Conservation (phyloP, 768 basidiomycete genomes). For the Termitomyces titanicus region DNA sequence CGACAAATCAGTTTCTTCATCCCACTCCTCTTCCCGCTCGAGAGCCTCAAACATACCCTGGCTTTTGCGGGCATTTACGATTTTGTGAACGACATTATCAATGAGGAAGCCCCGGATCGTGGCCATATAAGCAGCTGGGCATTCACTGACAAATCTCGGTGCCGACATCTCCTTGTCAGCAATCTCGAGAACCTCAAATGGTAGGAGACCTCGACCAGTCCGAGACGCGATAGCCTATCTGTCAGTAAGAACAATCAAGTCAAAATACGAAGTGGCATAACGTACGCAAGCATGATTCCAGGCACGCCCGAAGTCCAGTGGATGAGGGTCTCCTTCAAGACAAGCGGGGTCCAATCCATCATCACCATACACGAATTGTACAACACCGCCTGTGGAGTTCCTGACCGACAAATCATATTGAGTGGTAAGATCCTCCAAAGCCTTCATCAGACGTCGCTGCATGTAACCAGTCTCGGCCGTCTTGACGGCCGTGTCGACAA, state of each 20-base stretch:
- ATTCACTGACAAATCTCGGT: constrained; percentile 62
- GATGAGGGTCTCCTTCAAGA: constrained; percentile 92
- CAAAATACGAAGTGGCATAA: not conserved
- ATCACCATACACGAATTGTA: constrained; percentile 96
- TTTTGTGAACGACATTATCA: constrained; percentile 57
- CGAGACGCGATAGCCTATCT: constrained; percentile 61
- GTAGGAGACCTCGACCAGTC: constrained; percentile 64
- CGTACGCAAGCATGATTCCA: constrained; percentile 70
- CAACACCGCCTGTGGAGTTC: constrained; percentile 91
- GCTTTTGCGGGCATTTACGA: constrained; percentile 63
- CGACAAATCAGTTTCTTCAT: constrained; percentile 70
- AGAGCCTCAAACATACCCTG: constrained; percentile 85
- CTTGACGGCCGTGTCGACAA: constrained; percentile 99
- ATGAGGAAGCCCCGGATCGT: constrained; percentile 70
- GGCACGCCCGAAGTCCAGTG: constrained; percentile 84
- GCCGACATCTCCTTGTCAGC: constrained; percentile 59
- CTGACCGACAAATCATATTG: constrained; percentile 96
- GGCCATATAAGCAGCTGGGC: constrained; percentile 65
- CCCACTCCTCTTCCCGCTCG: constrained; percentile 72
- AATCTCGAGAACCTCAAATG: constrained; percentile 80
- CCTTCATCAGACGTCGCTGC: constrained; percentile 99
- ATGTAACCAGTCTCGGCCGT: constrained; percentile 99
- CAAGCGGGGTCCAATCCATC: constrained; percentile 97
- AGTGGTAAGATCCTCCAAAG: constrained; percentile 92
- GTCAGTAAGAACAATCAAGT: not conserved